phyloP scores from a whole-genome alignment of 139 green algal species.

The Micractinium conductrix region DNA sequence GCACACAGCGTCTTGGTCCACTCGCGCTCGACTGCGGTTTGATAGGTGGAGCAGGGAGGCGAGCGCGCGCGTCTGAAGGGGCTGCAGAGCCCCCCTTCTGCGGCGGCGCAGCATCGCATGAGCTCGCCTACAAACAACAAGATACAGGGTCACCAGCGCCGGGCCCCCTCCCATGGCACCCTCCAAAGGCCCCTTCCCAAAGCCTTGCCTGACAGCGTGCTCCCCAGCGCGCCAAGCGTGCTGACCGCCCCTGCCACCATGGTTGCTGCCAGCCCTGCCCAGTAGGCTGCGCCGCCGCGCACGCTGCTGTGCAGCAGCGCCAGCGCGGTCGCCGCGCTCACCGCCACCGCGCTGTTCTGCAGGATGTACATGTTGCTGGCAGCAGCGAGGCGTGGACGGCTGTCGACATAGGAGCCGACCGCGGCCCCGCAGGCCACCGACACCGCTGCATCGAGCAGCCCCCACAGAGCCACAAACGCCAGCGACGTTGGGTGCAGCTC shows the following conservation, averaged over 20 bases:
- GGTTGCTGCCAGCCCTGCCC: conserved; percentile 38
- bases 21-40: conserved; percentile 73
- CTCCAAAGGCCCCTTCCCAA: no score
- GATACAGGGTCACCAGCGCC: no score
- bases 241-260: conserved; percentile 55
- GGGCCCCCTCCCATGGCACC: no score
- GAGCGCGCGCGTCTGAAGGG: no score
- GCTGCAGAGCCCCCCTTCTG: no score
- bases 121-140: no score
- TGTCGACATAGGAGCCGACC: conserved; percentile 61
- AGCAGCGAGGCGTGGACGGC: conserved; percentile 36
- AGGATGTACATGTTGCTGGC: conserved; percentile 57
- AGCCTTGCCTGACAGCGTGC: conserved; percentile 43
- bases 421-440: conserved; percentile 38
- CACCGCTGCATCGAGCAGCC: conserved; percentile 61
- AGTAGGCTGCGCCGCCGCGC: conserved; percentile 43
- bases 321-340: conserved; percentile 51
- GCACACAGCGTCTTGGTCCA: conserved; percentile 60
- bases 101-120: no score
- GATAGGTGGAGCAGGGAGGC: no score
- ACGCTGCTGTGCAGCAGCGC: conserved; percentile 40
- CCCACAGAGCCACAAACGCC: conserved; percentile 65
- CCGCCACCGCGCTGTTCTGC: conserved; percentile 67
- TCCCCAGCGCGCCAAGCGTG: conserved; percentile 64
- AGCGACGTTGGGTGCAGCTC: conserved; percentile 62